Evolutionary conservation across 768 basidiomycete species (phyloP).

Genomic region (Cubamyces lactineus): DNA sequence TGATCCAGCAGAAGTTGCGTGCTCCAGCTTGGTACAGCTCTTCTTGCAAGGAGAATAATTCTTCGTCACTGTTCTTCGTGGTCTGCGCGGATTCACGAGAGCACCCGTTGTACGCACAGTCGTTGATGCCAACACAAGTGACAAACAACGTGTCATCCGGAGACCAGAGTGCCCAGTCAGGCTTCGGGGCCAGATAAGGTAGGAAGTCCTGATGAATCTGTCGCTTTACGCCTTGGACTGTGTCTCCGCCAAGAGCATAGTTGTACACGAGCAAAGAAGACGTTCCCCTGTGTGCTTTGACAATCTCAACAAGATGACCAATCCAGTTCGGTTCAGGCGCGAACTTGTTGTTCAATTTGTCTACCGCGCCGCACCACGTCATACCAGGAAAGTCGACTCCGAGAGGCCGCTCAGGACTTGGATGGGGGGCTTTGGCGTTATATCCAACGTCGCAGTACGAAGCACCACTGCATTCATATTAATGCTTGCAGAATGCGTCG

Average conservation of each 20-base stretch:
- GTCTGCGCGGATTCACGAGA: constrained; percentile 7
- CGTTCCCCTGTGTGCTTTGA: constrained; percentile 31
- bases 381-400: constrained; percentile 54
- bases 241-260: constrained; percentile 58
- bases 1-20: constrained; percentile 58
- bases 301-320: constrained; percentile 49
- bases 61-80: constrained; percentile 29
- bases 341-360: constrained; percentile 35
- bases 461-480: constrained; percentile 49
- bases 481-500: too few relatives aligned
- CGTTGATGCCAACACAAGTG: constrained; percentile 70
- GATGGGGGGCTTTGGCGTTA: constrained; percentile 22
- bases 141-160: constrained; percentile 34
- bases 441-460: constrained; percentile 52
- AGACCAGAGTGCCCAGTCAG: constrained; percentile 30
- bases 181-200: constrained; percentile 28
- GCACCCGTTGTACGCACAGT: constrained; percentile 48
- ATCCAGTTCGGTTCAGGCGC: constrained; percentile 60
- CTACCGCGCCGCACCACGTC: constrained; percentile 45
- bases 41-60: constrained; percentile 49
- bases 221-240: constrained; percentile 41
- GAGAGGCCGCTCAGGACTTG: constrained; percentile 47
- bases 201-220: constrained; percentile 48
- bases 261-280: constrained; percentile 55
- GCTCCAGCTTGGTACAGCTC: constrained; percentile 49